Evolutionary conservation across 345 rosid genomes (phyloP), one percentile per base, ranked within the genome.

Genomic region (Capsella bursapastoris): DNA sequence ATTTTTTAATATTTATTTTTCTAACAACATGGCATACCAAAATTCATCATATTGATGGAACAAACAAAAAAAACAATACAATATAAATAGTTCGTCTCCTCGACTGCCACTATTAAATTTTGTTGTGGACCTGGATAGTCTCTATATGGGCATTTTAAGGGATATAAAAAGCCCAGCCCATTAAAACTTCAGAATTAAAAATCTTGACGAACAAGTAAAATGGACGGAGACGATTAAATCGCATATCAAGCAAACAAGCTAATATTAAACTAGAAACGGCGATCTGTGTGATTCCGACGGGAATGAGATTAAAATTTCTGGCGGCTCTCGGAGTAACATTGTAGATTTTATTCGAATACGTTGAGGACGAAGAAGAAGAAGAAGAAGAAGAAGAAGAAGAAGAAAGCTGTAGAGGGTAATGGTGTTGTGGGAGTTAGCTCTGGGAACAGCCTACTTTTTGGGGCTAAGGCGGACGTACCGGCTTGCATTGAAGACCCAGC

Each of bases 361-460:
- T 6, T 14, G 78, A 75, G 50, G 59, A 53, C 4, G 69, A 72
- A 15, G 55, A 16, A 48, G 52, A 5, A 4, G 25, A 48, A 11
- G 0, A 16, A 48, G 52, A 1, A 11, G 27, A 35, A 8, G 70
- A 72, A 27, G 52, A 57, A 25, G 52, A 57, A 32, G 66, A 58
- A 18, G 56, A 66, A 29, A 28, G 40, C 15, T 40, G 0, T 14
- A 18, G 47, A 45, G 60, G 29, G 66, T 47, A 40, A 92, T 93
- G 98, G 98, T 93, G 76, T 85, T 90, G 29, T 93, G 98, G 97
- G 98, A 93, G 89, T 75, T 93, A 82, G 79, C 97, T 31, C 47
- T 93, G 76, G 96, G 77, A 47, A 88, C 97, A 14, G 97, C 97
- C 9, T 93, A 90, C 78, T 83, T 93, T 84, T 78, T 93, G 80